Evolutionary conservation across 768 basidiomycete species (phyloP).

Genomic region (Amylocystis lapponica): DNA sequence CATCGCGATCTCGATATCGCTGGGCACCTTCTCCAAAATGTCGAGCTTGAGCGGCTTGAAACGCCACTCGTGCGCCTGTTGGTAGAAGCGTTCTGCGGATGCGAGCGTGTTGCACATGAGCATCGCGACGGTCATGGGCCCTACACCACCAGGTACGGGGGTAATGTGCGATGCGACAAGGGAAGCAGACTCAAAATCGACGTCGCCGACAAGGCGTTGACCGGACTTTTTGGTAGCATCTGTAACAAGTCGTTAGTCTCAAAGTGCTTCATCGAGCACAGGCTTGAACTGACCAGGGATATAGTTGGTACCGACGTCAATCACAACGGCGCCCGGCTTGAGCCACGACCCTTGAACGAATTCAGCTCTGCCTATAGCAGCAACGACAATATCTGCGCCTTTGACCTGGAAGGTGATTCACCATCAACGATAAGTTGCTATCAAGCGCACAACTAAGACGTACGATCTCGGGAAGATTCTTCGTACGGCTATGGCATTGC

Average conservation of each 20-base stretch:
- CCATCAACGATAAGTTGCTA: not conserved
- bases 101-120: constrained; percentile 92
- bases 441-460: constrained; percentile 19
- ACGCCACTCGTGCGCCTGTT: constrained; percentile 56
- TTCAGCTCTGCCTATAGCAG: constrained; percentile 92
- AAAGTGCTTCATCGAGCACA: constrained; percentile 1
- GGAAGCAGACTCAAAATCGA: constrained; percentile 76
- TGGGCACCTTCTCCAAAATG: constrained; percentile 83
- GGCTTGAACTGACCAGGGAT: constrained; percentile 57
- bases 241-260: constrained; percentile 20
- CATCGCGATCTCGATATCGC: constrained; percentile 94
- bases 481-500: constrained; percentile 92
- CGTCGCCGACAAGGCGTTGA: constrained; percentile 93
- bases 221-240: constrained; percentile 92
- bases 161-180: constrained; percentile 86
- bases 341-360: constrained; percentile 92
- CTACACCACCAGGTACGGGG: constrained; percentile 97
- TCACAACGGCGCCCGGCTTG: constrained; percentile 91
- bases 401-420: constrained; percentile 49
- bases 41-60: constrained; percentile 76
- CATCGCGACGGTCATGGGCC: constrained; percentile 99
- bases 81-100: constrained; percentile 80
- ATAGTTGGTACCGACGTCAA: constrained; percentile 98
- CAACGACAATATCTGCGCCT: constrained; percentile 87
- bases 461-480: constrained; percentile 75